These are phyloP conservation scores for Bjerkandera adusta DNA, from an alignment of 1,284 basidiomycete genomes.

Conservation along the genomic window DNA sequence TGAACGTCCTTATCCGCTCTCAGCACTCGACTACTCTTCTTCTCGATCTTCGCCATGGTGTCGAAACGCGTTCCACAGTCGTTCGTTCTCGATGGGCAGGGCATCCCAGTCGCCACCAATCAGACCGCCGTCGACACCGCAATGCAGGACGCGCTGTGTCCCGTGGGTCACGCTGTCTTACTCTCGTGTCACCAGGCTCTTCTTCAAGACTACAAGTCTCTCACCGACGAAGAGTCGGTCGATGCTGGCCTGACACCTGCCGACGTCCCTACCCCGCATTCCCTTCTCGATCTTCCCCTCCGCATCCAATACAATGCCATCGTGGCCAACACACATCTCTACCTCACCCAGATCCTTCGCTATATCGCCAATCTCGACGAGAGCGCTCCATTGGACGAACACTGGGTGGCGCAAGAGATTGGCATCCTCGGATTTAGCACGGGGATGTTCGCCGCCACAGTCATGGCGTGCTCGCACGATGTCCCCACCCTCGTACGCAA, in stretches of 20 bases:
- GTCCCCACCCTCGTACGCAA: conserved; percentile 41
- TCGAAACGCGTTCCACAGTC: background rate
- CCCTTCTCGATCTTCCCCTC: conserved; percentile 37
- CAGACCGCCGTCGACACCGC: conserved; percentile 37
- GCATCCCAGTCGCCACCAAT: conserved; percentile 37
- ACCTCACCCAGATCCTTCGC: conserved; percentile 50
- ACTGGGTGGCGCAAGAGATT: conserved; percentile 32
- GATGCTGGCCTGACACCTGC: conserved; percentile 36
- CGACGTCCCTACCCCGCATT: conserved; percentile 39
- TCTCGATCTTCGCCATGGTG: background rate
- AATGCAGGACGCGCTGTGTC: conserved; percentile 36
- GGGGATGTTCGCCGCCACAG: conserved; percentile 56
- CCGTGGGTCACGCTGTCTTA: conserved; percentile 41
- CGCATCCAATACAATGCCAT: conserved; percentile 44
- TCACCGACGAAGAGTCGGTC: conserved; percentile 37
- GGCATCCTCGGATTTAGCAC: conserved; percentile 63
- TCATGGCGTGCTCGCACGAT: conserved; percentile 45
- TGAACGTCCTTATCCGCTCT: background rate
- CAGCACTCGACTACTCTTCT: background rate
- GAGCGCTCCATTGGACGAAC: conserved; percentile 28
- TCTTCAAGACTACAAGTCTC: conserved; percentile 42
- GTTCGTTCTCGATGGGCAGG: conserved; percentile 58
- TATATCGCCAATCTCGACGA: conserved; percentile 36
- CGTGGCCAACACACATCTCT: conserved; percentile 46
- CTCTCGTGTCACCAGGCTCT: conserved; percentile 50